Base-by-base conservation (phyloP, 2,329 filamentous ascomycete species). In the Metarhizium album region DNA sequence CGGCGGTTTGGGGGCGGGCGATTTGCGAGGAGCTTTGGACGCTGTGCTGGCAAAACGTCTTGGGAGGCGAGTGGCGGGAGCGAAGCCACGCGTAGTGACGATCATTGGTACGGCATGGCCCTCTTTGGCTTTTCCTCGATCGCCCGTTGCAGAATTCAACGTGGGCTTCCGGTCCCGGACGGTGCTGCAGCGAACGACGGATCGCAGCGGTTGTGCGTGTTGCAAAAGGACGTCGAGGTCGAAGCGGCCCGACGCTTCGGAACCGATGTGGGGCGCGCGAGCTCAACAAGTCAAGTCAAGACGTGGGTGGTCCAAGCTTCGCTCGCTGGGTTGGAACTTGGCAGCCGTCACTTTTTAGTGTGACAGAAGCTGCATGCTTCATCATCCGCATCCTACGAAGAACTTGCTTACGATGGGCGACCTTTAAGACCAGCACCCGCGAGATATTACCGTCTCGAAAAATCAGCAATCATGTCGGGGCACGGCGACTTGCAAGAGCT, bases 401-500 rank as follows among this genome's bases (percentile, higher is more conserved):
- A 23, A 23, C 22, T 9, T 22, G 40, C 40, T 8, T 22, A n/a
- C n/a, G n/a, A n/a, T 23, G 22, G 40, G 24, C 40, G 7, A 3
- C 9, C 24, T 18, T 14, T 14, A 14, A 29, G 27, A 43, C n/a
- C 24, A 4, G 7, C 8, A 9, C 24, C 5, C 22, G 18, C 14
- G 20, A 3, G 13, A 43, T 43, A 24, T 24, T 43, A 13, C 4
- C 22, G 22, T 8, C 18, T 24, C 24, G 8, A n/a, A 8, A 14
- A 3, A 23, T 43, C 23, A 45, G 18, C 37, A 37, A 45, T n/a
- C 33, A 80, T 81, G 78, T 71, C 76, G 7, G 70, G 74, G 1
- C 76, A 80, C 55, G 72, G 78, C 53, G 79, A 83, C 56, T 64
- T 83, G 22, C 78, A 83, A 57, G 79, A 81, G 59, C 72, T 83